A percentile compares a stretch with the other conserved stretches of the same genome.
phyloP scores from a whole-genome alignment of 257 asterid genomes.

The Osmanthus fragrans region DNA sequence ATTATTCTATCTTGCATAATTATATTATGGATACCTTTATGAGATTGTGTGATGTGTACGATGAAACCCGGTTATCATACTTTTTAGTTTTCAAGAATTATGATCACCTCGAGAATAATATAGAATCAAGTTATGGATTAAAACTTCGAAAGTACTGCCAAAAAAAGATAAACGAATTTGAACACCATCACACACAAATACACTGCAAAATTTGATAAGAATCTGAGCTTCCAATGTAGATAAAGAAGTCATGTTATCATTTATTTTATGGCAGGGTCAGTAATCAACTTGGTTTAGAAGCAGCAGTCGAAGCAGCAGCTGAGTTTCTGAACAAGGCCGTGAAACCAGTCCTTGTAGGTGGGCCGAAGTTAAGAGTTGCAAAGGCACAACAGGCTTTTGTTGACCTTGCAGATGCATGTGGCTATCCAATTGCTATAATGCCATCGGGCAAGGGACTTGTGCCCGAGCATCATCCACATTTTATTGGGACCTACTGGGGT shows the following conservation, averaged over 20 bases:
- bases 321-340: constrained; percentile 59
- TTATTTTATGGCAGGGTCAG: constrained; percentile 31
- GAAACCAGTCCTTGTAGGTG: constrained; percentile 52
- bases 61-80: not conserved
- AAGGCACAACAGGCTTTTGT: constrained; percentile 41
- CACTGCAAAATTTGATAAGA: not conserved
- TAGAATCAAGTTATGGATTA: not conserved
- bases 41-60: not conserved
- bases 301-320: constrained; percentile 59
- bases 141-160: not conserved
- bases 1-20: not conserved
- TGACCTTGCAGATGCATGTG: constrained; percentile 45
- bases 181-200: not conserved
- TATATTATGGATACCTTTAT: too few species aligned
- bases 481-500: constrained; percentile 60
- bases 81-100: not conserved
- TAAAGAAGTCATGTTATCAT: not conserved
- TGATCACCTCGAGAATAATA: not conserved
- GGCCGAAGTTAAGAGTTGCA: constrained; percentile 45
- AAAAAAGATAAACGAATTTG: not conserved
- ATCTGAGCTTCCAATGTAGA: not conserved
- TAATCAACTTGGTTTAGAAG: constrained; percentile 50
- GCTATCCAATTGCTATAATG: constrained; percentile 56
- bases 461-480: constrained; percentile 55
- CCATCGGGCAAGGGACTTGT: constrained; percentile 55